These are phyloP conservation scores for Nothophoma quercina DNA, from an alignment of 2,329 filamentous ascomycete genomes.

Conservation along the genomic window DNA sequence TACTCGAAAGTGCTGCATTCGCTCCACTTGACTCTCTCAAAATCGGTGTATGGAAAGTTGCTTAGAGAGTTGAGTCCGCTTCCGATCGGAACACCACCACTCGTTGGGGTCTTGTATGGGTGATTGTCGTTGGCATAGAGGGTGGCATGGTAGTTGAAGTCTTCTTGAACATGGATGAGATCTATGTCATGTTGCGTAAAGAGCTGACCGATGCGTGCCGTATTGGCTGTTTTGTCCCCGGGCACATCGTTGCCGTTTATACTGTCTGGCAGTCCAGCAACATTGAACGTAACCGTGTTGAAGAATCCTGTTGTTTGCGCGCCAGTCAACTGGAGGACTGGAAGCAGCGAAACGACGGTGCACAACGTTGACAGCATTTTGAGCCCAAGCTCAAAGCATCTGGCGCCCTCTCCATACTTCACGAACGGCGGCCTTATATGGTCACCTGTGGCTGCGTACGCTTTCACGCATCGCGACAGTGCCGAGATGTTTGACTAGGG, in stretches of 20 bases:
- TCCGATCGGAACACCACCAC: slow-evolving; percentile 69
- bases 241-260: slow-evolving; percentile 68
- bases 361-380: slow-evolving; percentile 23
- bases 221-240: slow-evolving; percentile 68
- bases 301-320: slow-evolving; percentile 54
- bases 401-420: neutral
- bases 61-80: slow-evolving; percentile 70
- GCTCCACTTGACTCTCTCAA: slow-evolving; percentile 66
- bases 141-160: slow-evolving; percentile 71
- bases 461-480: slow-evolving; percentile 5
- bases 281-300: slow-evolving; percentile 64
- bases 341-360: slow-evolving; percentile 13
- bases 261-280: slow-evolving; percentile 65
- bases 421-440: neutral
- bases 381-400: neutral
- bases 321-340: slow-evolving; percentile 14
- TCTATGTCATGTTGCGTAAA: slow-evolving; percentile 67
- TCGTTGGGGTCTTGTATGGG: slow-evolving; percentile 68
- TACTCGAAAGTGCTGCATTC: slow-evolving; percentile 59
- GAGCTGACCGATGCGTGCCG: slow-evolving; percentile 62
- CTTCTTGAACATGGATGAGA: slow-evolving; percentile 72
- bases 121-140: slow-evolving; percentile 69
- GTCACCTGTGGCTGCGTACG: neutral
- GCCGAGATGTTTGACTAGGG: neutral
- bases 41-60: slow-evolving; percentile 64